Percentiles rank a stretch among this genome's conserved stretches.
Conservation (phyloP, 2,329 filamentous ascomycete species). For the Bipolaris victoriae region DNA sequence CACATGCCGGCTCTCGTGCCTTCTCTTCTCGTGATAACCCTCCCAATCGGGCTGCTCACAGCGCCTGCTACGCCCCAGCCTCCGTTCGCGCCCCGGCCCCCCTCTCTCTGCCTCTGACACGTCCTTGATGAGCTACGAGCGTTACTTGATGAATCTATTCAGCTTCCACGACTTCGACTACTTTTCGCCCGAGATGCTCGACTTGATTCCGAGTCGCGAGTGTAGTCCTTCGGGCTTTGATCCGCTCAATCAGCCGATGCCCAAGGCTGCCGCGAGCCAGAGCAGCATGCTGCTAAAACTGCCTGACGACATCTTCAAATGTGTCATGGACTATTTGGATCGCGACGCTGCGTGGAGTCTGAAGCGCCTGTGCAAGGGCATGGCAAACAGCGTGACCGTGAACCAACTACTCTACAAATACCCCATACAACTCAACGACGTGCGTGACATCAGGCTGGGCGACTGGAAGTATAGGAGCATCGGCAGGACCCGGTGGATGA, state of each 20-base stretch:
- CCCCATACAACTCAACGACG: constrained; percentile 40
- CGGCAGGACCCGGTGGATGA: constrained; percentile 39
- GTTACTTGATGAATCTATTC: constrained; percentile 25
- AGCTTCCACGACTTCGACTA: constrained; percentile 31
- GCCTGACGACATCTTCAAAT: constrained; percentile 47
- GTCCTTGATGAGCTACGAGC: constrained; percentile 18
- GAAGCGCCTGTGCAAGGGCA: constrained; percentile 42
- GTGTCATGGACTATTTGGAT: constrained; percentile 45
- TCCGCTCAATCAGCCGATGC: constrained; percentile 24
- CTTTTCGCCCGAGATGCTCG: constrained; percentile 24
- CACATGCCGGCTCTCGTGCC: constrained; percentile 2
- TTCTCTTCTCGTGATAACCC: neutral
- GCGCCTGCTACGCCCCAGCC: constrained; percentile 6
- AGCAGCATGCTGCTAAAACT: constrained; percentile 40
- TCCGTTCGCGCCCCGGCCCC: neutral
- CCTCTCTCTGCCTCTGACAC: neutral
- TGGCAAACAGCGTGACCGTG: constrained; percentile 39
- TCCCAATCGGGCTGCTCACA: neutral
- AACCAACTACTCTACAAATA: constrained; percentile 43
- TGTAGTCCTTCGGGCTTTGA: constrained; percentile 33
- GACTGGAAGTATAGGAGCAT: constrained; percentile 44
- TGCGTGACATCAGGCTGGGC: constrained; percentile 38
- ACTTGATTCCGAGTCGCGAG: constrained; percentile 30
- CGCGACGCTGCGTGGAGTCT: constrained; percentile 42
- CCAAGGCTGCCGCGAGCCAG: constrained; percentile 20